Evolutionary conservation across 352 stramenopile genomes (phyloP).

Genomic region (Phytophthora pini): DNA sequence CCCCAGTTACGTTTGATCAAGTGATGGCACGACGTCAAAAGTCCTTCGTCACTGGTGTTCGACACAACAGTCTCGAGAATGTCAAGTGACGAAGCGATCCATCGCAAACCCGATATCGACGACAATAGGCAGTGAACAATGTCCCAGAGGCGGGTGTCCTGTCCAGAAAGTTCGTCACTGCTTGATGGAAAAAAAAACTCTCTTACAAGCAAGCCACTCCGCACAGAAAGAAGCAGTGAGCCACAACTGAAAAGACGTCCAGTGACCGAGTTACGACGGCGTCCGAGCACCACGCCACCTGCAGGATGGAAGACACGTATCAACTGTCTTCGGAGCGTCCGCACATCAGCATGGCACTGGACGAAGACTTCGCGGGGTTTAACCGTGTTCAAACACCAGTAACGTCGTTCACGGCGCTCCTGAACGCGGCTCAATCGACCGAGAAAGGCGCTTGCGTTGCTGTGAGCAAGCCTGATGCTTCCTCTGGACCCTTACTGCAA

Average conservation of each 20-base stretch:
- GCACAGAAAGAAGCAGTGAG: slow-evolving; percentile 9
- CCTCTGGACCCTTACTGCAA: slow-evolving; percentile 6
- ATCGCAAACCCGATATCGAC: slow-evolving; percentile 12
- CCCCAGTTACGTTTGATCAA: too few species aligned
- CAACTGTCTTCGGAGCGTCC: slow-evolving; percentile 17
- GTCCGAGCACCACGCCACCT: slow-evolving; percentile 1
- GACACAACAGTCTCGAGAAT: slow-evolving; percentile 2
- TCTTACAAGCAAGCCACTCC: slow-evolving; percentile 7
- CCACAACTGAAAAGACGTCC: slow-evolving; percentile 6
- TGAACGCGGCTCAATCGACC: slow-evolving; percentile 30
- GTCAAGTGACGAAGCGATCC: slow-evolving; percentile 2
- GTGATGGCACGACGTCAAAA: too few species aligned
- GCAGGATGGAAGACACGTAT: slow-evolving; percentile 11
- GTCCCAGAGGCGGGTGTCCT: slow-evolving; percentile 18
- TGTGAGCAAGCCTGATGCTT: slow-evolving; percentile 1
- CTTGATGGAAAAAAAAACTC: slow-evolving; percentile 18
- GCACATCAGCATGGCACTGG: slow-evolving; percentile 10
- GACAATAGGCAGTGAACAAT: slow-evolving; percentile 15
- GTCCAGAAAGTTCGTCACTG: slow-evolving; percentile 30
- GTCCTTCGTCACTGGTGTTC: slow-evolving; percentile 1
- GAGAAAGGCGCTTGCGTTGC: slow-evolving; percentile 4
- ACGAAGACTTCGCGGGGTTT: neutral
- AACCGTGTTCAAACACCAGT: slow-evolving; percentile 13
- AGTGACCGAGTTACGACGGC: slow-evolving; percentile 22
- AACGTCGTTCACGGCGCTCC: slow-evolving; percentile 34